phyloP scores from a whole-genome alignment of 345 rosid genomes.

The Eucalyptus urophylla region DNA sequence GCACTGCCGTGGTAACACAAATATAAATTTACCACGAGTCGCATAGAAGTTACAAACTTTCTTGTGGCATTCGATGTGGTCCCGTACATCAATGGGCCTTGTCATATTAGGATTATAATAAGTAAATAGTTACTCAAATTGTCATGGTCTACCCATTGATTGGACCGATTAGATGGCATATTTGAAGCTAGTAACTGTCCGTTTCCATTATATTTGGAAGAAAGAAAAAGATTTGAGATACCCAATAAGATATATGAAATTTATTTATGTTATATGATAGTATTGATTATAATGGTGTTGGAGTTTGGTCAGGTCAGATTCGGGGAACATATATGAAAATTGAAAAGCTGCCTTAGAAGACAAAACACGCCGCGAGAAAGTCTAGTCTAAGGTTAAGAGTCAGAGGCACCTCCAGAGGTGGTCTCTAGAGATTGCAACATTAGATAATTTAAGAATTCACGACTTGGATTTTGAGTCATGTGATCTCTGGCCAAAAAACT shows the following conservation, averaged over 20 bases:
- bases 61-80: not conserved
- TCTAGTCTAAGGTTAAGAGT: not conserved
- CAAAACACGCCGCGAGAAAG: not conserved
- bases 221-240: not conserved
- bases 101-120: not conserved
- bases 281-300: not conserved
- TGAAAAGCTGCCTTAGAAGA: not conserved
- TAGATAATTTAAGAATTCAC: not conserved
- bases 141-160: not conserved
- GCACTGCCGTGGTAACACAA: not conserved
- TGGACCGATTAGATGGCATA: not conserved
- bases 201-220: not conserved
- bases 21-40: not conserved
- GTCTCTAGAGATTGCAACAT: not conserved
- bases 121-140: not conserved
- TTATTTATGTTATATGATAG: not conserved
- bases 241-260: not conserved
- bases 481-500: not conserved
- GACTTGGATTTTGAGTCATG: not conserved
- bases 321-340: not conserved
- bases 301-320: not conserved
- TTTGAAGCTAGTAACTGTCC: not conserved
- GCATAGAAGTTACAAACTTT: not conserved
- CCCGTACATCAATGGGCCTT: not conserved
- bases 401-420: not conserved